Base-by-base conservation (phyloP, 805 yeast species). In the Metschnikowia colocasiae region DNA sequence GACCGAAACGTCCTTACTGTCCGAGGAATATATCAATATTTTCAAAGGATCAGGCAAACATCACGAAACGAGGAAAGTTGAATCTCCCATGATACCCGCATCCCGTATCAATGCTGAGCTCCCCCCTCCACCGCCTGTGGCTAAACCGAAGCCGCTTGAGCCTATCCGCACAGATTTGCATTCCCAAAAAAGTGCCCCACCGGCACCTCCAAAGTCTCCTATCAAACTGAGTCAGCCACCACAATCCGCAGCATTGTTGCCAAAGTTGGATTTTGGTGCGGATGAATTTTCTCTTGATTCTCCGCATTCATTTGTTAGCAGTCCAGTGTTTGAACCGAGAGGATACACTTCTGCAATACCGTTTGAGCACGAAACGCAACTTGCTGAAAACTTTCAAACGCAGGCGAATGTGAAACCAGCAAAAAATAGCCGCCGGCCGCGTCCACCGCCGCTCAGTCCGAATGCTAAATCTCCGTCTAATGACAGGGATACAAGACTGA, bases 1-100 rank as follows among this genome's bases (percentile, higher is more conserved):
- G 16, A 85, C 87, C 52, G 95, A 87, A 60, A 78, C 79, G 49
- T 79, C 80, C 46, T 65, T 81, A 47, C 63, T 61, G 20, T 47
- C 71, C 0, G 69, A 65, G 3, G 71, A 65, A 23, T 71, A 70
- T 47, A 45, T 68, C 18, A 45, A 53, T 4, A 59, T 57, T 18
- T 67, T 67, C 50, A 38, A 47, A 51, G 19, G 27, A 13, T 6
- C 40, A 3, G 40, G 29, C 8, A 23, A 15, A 6, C 30, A 12
- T 23, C 36, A 10, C 12, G 38, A 37, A 37, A 26, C 30, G 39
- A 31, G 36, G 16, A 22, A 39, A 15, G 10, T 20, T 19, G 42
- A 20, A 29, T 10, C 50, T 4, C 42, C 42, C 4, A 20, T 8
- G 22, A 39, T 50, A 5, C 58, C 59, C 1, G 55, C 54, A 8